Base-by-base conservation (phyloP, 1,284 basidiomycete species). In the Trametes sp. region DNA sequence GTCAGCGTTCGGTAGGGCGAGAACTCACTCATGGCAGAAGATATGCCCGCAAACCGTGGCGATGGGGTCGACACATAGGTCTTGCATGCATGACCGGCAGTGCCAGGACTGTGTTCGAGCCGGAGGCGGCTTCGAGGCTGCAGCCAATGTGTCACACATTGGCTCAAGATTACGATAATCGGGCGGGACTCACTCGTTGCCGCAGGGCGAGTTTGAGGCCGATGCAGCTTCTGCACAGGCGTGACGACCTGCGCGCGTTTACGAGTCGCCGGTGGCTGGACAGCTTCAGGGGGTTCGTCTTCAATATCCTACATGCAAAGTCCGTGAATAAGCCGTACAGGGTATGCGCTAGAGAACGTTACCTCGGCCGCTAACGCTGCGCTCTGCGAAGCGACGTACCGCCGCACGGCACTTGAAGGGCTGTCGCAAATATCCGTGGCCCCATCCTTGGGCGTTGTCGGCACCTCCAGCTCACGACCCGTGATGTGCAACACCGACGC, bases 11-110 rank as follows among this genome's bases (percentile, higher is more conserved):
- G 11, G 14, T n/a, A 35, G 28, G 13, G 16, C 0, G 16, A 5
- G 8, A n/a, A 50, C 66, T 55, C 29, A 65, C 66, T 44, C 29
- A 6, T n/a, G 56, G 24, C 66, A 68, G 54, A 68, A 63, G 1
- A 68, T 28, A 26, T 68, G 66, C 4, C 66, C 66, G 45, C 68
- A 69, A 2, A 64, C 28, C 6, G 63, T 65, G 23, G 62, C 56
- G 24, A 62, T 49, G 2, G 68, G 68, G 14, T 67, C 35, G 11
- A 57, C 29, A 38, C 63, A 65, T 1, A 59, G 56, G 26, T 61
- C 52, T 4, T 8, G 23, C 6, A 46, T 13, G 45, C 66, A 68
- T 0, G 53, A 52, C 26, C 63, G 42, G 35, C 66, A 68, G 41
- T 65, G 58, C 52, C 62, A 61, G 11, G 35, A 53, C 28, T 38